Percentiles rank a stretch among this genome's conserved stretches.
Conservation (phyloP, 2,329 filamentous ascomycete species). For the Pseudogymnoascus sp. region DNA sequence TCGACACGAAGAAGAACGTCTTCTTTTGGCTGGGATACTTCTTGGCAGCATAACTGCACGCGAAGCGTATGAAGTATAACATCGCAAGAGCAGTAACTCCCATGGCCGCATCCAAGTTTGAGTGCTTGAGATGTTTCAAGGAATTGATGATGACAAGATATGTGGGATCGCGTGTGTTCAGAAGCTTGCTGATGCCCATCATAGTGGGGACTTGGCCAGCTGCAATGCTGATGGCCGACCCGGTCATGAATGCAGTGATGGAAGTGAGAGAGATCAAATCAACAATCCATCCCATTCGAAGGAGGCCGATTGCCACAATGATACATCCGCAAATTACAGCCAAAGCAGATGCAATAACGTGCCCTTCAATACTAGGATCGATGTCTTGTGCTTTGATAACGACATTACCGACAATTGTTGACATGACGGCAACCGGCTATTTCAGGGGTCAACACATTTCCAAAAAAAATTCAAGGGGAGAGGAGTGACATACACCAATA, state of each 20-base stretch:
- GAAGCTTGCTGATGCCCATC: conserved; percentile 58
- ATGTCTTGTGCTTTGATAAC: conserved; percentile 52
- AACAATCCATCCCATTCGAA: conserved; percentile 80
- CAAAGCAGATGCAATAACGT: conserved; percentile 68
- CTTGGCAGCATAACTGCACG: conserved; percentile 57
- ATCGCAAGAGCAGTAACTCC: conserved; percentile 72
- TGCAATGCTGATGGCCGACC: conserved; percentile 82
- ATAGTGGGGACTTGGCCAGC: conserved; percentile 73
- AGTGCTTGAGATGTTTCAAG: conserved; percentile 58
- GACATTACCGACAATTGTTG: conserved; percentile 77
- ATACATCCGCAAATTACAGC: conserved; percentile 70
- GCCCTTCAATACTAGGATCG: conserved; percentile 48
- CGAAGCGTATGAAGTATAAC: conserved; percentile 65
- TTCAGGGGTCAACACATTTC: conserved; percentile 11
- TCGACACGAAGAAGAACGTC: conserved; percentile 81
- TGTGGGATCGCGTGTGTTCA: conserved; percentile 63
- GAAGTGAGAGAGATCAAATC: conserved; percentile 86
- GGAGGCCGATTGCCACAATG: conserved; percentile 67
- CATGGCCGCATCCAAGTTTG: conserved; percentile 73
- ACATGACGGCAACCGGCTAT: conserved; percentile 90
- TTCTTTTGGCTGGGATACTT: conserved; percentile 62
- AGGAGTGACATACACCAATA: conserved; percentile 60
- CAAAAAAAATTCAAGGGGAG: not conserved
- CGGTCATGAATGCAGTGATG: conserved; percentile 94
- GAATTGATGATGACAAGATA: conserved; percentile 79